Evolutionary conservation across 352 stramenopile species (phyloP).

Genomic region (Globisporangium ultimum): DNA sequence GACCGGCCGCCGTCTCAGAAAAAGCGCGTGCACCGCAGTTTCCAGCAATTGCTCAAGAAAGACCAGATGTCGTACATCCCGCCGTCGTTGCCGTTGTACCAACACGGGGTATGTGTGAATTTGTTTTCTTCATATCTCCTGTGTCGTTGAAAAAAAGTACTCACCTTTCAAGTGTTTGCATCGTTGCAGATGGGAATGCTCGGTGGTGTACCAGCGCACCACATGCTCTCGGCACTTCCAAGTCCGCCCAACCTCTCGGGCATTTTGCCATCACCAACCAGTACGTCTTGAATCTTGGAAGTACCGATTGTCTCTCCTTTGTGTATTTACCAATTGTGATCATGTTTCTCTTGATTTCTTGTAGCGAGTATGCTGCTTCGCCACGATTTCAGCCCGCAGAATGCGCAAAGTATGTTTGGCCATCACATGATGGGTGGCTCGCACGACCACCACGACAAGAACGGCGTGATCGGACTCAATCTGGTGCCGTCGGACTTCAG

Average conservation of each 20-base stretch:
- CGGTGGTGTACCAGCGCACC: conserved; percentile 43
- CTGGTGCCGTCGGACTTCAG: conserved; percentile 64
- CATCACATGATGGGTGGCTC: conserved; percentile 36
- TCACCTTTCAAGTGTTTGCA: neutral
- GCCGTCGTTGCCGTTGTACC: conserved; percentile 62
- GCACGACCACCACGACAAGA: conserved; percentile 51
- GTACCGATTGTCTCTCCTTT: too few species aligned
- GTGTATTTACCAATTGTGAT: too few species aligned
- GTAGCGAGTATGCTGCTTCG: conserved; percentile 68
- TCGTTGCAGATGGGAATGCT: conserved; percentile 58
- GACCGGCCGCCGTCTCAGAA: conserved; percentile 36
- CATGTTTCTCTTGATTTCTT: conserved; percentile 3
- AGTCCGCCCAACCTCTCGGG: conserved; percentile 72
- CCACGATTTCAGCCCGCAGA: conserved; percentile 74
- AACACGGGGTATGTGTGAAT: conserved; percentile 46
- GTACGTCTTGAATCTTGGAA: conserved; percentile 44
- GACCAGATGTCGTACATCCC: conserved; percentile 67
- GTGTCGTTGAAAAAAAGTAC: neutral
- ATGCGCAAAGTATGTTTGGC: conserved; percentile 39
- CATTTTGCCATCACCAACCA: conserved; percentile 75
- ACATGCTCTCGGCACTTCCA: conserved; percentile 59
- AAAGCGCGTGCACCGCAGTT: conserved; percentile 70
- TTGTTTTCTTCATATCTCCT: neutral
- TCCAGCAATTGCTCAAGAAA: conserved; percentile 79
- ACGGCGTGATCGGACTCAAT: conserved; percentile 55